Conservation (phyloP, 176 grass and related monocot species). For the Eragrostis curvula region DNA sequence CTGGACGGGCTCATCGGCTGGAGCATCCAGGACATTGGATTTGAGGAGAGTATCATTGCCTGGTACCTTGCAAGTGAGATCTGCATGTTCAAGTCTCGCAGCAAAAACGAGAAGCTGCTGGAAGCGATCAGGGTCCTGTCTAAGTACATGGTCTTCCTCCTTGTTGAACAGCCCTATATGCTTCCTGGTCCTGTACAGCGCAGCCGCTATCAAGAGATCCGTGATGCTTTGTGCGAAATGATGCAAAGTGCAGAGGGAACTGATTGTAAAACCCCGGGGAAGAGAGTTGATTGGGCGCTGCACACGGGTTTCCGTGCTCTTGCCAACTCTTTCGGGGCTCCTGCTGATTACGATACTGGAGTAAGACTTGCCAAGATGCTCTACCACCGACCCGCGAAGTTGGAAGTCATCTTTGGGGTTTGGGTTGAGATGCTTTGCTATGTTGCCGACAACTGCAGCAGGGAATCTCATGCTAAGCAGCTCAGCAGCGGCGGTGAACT, state of each 20-base stretch:
- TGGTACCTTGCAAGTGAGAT: conserved; percentile 56
- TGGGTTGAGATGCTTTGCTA: background rate
- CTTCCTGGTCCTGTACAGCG: conserved; percentile 1
- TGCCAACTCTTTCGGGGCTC: background rate
- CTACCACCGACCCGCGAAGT: too few relatives aligned
- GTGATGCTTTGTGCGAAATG: too few relatives aligned
- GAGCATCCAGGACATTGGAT: background rate
- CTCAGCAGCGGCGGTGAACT: background rate
- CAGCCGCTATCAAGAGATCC: background rate
- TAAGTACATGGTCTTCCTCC: background rate
- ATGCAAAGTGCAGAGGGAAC: too few relatives aligned
- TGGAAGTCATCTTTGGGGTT: too few relatives aligned
- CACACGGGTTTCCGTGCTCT: background rate
- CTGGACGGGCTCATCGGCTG: background rate
- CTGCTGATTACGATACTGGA: background rate
- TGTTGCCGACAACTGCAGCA: background rate
- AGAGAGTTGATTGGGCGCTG: background rate
- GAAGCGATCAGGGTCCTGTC: background rate
- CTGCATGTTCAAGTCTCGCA: background rate
- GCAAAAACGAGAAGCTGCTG: background rate
- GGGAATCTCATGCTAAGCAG: background rate
- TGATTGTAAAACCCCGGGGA: too few relatives aligned
- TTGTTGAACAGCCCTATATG: background rate
- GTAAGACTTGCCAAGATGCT: background rate
- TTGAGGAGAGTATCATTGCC: conserved; percentile 43